Evolutionary conservation across 2,329 filamentous ascomycete genomes (phyloP), one percentile per base, ranked within the genome.

Genomic region (Exophiala bonariae): DNA sequence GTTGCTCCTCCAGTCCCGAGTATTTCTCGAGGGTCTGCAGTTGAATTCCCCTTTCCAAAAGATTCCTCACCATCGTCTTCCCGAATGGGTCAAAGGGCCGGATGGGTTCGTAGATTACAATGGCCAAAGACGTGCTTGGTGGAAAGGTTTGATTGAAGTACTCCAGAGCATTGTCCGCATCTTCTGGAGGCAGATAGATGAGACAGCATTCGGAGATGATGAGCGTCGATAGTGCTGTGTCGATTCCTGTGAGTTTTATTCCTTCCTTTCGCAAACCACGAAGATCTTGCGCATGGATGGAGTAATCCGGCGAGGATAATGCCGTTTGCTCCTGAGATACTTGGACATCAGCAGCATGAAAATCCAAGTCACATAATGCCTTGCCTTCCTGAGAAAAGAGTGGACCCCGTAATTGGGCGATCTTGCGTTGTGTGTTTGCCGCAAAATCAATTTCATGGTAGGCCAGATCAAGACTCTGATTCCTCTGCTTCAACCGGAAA

Each of bases 381-480:
- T 61, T 62, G 10, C 51, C 43, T 61, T 63, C 9, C 68, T 57
- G 20, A 57, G 49, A 11, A 63, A 55, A 53, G 19, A 41, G 28
- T 5, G 42, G 41, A 63, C 59, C 42, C 58, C 47, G 43, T 22
- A 59, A 31, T 18, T 44, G 50, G 16, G 4, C 61, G 35, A 86
- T 76, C 68, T 92, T 96, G 33, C 78, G 76, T 2, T 72, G 63
- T n/a, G 82, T 84, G 44, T 91, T 90, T 17, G 78, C 68, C 1
- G 86, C 78, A 61, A 97, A 97, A 67, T 99, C 93, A 47, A 99
- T 75, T 66, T 99, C 93, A 66, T 97, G 91, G 66, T 97, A 99
- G 48, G 86, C 65, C 14, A 96, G 49, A 20, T 71, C 60, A 0
- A 68, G 66, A 43, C 72, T 65, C 13, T 70, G 64, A 3, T 44